phyloP scores from a whole-genome alignment of 2,329 filamentous ascomycete species.

The Furcasterigmium furcatum region DNA sequence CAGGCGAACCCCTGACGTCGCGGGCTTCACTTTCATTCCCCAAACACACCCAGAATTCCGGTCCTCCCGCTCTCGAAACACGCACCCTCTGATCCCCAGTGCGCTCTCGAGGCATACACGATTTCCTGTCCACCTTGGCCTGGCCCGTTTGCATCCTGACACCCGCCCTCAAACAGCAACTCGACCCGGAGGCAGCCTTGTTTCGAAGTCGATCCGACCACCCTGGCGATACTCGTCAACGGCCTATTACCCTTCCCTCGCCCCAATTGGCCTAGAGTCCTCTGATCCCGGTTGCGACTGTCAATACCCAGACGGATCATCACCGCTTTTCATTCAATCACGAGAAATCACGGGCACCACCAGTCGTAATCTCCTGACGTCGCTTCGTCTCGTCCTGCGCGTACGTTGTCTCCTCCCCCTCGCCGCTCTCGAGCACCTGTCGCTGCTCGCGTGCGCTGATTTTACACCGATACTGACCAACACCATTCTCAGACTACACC shows the following conservation, averaged over 20 bases:
- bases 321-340: background rate
- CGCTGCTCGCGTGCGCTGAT: background rate
- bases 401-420: background rate
- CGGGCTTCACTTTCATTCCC: too few species aligned
- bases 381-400: background rate
- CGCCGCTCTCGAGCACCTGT: too few species aligned
- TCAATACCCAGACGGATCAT: too few species aligned
- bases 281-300: background rate
- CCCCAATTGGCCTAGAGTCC: background rate
- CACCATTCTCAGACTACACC: background rate
- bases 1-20: too few species aligned
- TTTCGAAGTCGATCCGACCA: background rate
- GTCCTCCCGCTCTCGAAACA: background rate
- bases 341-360: too few species aligned
- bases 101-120: background rate
- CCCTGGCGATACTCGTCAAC: background rate
- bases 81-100: background rate
- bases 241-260: background rate
- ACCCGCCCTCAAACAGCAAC: background rate
- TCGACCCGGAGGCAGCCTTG: slow-evolving; percentile 1
- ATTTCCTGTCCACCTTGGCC: background rate
- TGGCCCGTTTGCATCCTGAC: background rate
- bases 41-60: too few species aligned
- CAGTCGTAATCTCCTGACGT: background rate
- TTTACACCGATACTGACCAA: background rate